Evolutionary conservation across 441 rosid genomes (phyloP).

Genomic region (Raphanus hybrid): DNA sequence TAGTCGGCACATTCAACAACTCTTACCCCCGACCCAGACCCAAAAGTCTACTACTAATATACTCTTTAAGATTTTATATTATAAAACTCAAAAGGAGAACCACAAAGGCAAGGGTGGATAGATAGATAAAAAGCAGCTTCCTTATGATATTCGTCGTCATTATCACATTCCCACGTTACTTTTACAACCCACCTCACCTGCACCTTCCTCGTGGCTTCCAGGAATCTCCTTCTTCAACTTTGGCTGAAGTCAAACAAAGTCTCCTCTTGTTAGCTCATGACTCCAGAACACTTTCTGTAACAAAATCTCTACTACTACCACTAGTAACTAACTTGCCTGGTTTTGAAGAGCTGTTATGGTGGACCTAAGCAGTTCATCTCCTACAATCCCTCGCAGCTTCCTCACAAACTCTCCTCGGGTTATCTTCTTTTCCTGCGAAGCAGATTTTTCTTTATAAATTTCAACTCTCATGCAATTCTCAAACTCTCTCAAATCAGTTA

Average conservation of each 20-base stretch:
- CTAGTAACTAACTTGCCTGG: conserved; percentile 54
- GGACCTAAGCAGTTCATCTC: conserved; percentile 79
- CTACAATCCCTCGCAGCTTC: conserved; percentile 69
- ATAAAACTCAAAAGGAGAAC: conserved; percentile 39
- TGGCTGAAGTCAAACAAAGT: conserved; percentile 30
- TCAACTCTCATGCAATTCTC: background rate
- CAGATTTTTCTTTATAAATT: background rate
- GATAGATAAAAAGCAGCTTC: conserved; percentile 41
- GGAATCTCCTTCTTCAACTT: conserved; percentile 30
- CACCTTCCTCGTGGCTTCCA: conserved; percentile 34
- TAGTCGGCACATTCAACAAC: conserved; percentile 44
- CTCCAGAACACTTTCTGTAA: background rate
- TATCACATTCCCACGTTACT: background rate
- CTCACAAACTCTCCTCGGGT: conserved; percentile 74
- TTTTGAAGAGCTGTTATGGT: conserved; percentile 78
- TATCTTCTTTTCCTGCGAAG: conserved; percentile 64
- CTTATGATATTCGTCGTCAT: conserved; percentile 43
- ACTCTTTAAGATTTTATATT: background rate
- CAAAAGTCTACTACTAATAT: conserved; percentile 29
- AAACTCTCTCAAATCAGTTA: background rate
- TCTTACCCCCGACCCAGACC: conserved; percentile 8
- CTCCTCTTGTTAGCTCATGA: background rate
- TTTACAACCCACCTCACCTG: conserved; percentile 35
- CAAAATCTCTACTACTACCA: background rate
- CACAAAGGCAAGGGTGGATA: conserved; percentile 24